phyloP scores from a whole-genome alignment of 352 stramenopile species.

The Pseudoperonospora humuli region DNA sequence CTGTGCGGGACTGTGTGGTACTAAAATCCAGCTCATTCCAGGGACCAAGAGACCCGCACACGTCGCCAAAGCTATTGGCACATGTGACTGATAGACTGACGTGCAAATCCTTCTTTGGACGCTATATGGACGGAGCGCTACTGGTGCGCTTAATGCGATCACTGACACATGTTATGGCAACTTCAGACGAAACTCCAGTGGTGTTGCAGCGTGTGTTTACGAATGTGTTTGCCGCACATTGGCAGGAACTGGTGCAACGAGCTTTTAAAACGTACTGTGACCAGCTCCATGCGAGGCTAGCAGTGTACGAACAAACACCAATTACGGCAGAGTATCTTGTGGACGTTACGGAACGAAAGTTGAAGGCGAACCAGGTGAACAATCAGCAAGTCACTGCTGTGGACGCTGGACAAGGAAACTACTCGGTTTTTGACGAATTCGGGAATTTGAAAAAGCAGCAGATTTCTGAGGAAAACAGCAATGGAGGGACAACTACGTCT shows the following conservation, averaged over 20 bases:
- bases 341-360: slow-evolving; percentile 62
- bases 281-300: slow-evolving; percentile 47
- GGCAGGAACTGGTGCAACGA: slow-evolving; percentile 46
- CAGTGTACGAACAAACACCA: slow-evolving; percentile 47
- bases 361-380: slow-evolving; percentile 29
- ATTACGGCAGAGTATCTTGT: slow-evolving; percentile 61
- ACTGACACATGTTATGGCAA: slow-evolving; percentile 32
- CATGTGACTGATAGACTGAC: slow-evolving; percentile 43
- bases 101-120: slow-evolving; percentile 59
- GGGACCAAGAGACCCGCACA: slow-evolving; percentile 33
- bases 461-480: slow-evolving; percentile 3
- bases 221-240: slow-evolving; percentile 55
- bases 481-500: slow-evolving; percentile 3
- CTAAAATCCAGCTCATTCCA: slow-evolving; percentile 49
- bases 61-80: slow-evolving; percentile 45
- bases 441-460: slow-evolving; percentile 63
- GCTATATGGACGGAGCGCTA: slow-evolving; percentile 46
- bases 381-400: slow-evolving; percentile 40
- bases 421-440: slow-evolving; percentile 73
- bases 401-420: slow-evolving; percentile 50
- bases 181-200: slow-evolving; percentile 23
- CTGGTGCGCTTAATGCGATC: slow-evolving; percentile 47
- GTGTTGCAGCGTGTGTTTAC: slow-evolving; percentile 53
- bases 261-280: slow-evolving; percentile 56
- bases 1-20: slow-evolving; percentile 44